These are phyloP conservation scores for Citrullus mucosospermus DNA, from an alignment of 306 rosid genomes.

Conservation along the genomic window DNA sequence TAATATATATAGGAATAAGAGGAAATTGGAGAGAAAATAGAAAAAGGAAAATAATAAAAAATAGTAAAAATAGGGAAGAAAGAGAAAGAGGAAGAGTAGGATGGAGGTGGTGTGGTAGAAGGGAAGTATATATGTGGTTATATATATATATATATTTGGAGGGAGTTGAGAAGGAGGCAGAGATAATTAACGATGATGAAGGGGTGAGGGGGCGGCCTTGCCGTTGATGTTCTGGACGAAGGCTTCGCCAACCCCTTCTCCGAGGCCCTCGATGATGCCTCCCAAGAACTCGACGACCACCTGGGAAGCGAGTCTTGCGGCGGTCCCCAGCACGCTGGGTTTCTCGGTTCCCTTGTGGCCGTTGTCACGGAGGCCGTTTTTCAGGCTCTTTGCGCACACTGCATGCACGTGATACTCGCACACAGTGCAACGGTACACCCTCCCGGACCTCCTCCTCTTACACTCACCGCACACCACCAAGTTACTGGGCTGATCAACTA, in stretches of 20 bases:
- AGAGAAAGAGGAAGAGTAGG: too few species aligned
- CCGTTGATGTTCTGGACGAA: constrained; percentile 50
- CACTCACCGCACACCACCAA: constrained; percentile 44
- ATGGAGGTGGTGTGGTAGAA: too few species aligned
- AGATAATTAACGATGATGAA: neutral
- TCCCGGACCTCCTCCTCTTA: constrained; percentile 45
- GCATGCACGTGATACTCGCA: constrained; percentile 70
- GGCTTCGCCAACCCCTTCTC: constrained; percentile 64
- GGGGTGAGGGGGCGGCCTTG: constrained; percentile 8
- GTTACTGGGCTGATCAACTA: neutral
- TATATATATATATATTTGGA: neutral
- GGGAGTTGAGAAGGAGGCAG: neutral
- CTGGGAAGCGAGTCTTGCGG: constrained; percentile 65
- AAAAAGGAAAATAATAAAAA: too few species aligned
- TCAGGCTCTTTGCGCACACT: constrained; percentile 50
- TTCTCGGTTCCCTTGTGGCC: constrained; percentile 35
- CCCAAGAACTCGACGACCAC: constrained; percentile 62
- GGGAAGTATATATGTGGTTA: too few species aligned
- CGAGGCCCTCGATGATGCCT: constrained; percentile 65
- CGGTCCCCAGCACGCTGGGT: constrained; percentile 35
- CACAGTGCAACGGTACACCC: constrained; percentile 50
- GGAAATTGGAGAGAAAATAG: too few species aligned
- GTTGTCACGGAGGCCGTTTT: constrained; percentile 58
- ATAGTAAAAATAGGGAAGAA: too few species aligned
- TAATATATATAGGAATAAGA: too few species aligned